These are phyloP conservation scores for Phanerodontia chrysosporium DNA, from an alignment of 768 basidiomycete species.

Conservation along the genomic window DNA sequence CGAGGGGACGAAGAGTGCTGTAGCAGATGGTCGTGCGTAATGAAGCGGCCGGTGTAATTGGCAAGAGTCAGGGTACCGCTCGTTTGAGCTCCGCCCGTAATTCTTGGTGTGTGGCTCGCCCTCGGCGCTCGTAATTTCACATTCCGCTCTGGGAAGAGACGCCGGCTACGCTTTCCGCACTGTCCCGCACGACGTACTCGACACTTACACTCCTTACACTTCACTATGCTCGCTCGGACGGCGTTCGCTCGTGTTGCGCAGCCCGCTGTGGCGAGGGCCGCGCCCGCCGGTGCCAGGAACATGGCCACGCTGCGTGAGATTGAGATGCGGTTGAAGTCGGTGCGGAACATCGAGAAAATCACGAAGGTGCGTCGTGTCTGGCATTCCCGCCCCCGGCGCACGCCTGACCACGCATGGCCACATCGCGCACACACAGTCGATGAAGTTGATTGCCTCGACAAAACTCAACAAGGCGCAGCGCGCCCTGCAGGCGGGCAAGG, in stretches of 20 bases:
- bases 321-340: conserved; percentile 93
- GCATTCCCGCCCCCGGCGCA: background rate
- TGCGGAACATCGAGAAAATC: conserved; percentile 99
- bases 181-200: conserved; percentile 22
- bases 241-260: conserved; percentile 42
- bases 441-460: conserved; percentile 99
- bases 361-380: conserved; percentile 66
- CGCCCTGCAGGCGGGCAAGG: conserved; percentile 87
- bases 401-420: background rate
- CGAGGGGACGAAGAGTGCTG: background rate
- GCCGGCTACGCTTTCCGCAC: conserved; percentile 17
- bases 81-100: background rate
- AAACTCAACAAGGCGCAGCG: conserved; percentile 94
- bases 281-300: conserved; percentile 58
- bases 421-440: conserved; percentile 51
- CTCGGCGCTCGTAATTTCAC: background rate
- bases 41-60: conserved; percentile 8
- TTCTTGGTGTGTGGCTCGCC: background rate
- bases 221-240: conserved; percentile 46
- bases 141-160: conserved; percentile 1
- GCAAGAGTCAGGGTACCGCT: background rate
- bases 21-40: conserved; percentile 3
- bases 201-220: conserved; percentile 16
- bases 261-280: conserved; percentile 35
- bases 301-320: conserved; percentile 99